Evolutionary conservation across 768 basidiomycete species (phyloP).

Genomic region (Phaeotremella skinneri): DNA sequence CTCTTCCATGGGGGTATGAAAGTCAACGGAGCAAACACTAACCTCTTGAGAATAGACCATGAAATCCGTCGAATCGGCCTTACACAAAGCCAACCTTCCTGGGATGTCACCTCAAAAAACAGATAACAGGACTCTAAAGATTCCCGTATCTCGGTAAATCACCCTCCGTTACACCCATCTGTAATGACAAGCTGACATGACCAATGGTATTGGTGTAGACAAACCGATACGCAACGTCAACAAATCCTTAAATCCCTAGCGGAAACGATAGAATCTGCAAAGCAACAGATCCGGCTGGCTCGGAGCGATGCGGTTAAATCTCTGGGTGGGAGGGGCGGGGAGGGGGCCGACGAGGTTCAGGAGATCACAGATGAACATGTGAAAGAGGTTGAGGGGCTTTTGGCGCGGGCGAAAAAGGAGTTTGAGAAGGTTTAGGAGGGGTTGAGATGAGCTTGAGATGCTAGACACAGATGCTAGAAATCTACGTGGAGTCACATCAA

Average conservation of each 20-base stretch:
- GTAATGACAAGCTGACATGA: background rate
- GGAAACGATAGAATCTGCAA: constrained; percentile 43
- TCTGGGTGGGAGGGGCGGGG: constrained; percentile 35
- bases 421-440: constrained; percentile 45
- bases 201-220: constrained; percentile 22
- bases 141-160: constrained; percentile 45
- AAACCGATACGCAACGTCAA: constrained; percentile 37
- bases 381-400: constrained; percentile 40
- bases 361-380: constrained; percentile 45
- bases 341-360: constrained; percentile 44
- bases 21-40: background rate
- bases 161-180: background rate
- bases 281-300: constrained; percentile 45
- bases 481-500: background rate
- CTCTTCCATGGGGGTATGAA: background rate
- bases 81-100: constrained; percentile 50
- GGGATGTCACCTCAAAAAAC: constrained; percentile 48
- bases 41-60: constrained; percentile 25
- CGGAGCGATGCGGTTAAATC: constrained; percentile 47
- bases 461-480: background rate
- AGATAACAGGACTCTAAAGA: constrained; percentile 45
- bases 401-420: constrained; percentile 49
- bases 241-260: constrained; percentile 35
- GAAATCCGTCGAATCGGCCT: constrained; percentile 50
- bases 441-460: background rate